Evolutionary conservation across 352 stramenopile genomes (phyloP), one percentile per base, ranked within the genome.

Genomic region (Pythium oligandrum): DNA sequence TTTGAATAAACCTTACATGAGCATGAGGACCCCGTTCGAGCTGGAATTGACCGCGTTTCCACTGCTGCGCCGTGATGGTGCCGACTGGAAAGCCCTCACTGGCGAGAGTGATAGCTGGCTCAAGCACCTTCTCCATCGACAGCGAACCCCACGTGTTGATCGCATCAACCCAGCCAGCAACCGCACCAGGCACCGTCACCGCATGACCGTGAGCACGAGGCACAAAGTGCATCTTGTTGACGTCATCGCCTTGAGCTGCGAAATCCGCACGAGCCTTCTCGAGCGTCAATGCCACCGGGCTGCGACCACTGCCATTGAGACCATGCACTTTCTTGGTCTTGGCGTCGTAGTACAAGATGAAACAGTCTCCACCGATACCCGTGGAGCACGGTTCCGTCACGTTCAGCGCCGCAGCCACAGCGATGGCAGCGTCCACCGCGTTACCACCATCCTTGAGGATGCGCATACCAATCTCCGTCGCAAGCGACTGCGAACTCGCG

Each of bases 301-400:
- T 93, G 51, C 75, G 75, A 32, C 96, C 96, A 55, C 85, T 98
- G 33, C 95, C 96, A 64, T 98, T 98, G 45, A 98, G 73, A 2
- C 77, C 85, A 10, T 64, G 70, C 31, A 98, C 93, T 39, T 85
- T 67, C 51, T 86, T 87, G 8, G 64, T 91, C 17, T 68, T 63
- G 17, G 86, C 83, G 63, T 98, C 80, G 63, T 95, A 99, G 71
- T 90, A 98, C 34, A 99, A 84, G 61, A 96, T 71, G 68, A 99
- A 99, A 73, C 93, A 97, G 76, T 99, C 96, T 34, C 90, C 90
- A 34, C 73, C 90, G 44, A 91, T 88, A 49, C 83, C 83, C 2
- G 83, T 96, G 11, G 76, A 90, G 68, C 76, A 85, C 6, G 76
- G 82, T 49, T 92, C 78, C 43, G 78, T 87, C 40, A 90, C 66